phyloP scores from a whole-genome alignment of 768 basidiomycete genomes.

The Inosperma sp. region DNA sequence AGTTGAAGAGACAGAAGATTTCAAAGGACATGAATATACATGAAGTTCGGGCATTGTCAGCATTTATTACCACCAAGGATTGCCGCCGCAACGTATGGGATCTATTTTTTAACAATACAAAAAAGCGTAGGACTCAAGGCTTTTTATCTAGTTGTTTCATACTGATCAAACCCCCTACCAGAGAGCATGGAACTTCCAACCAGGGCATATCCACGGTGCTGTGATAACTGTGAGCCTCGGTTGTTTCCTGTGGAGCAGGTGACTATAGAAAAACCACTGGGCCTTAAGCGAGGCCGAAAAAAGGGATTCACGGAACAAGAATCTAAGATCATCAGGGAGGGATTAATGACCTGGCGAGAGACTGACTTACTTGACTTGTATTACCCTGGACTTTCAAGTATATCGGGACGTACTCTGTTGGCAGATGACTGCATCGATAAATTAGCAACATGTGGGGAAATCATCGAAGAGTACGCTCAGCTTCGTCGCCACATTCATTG shows the following conservation, averaged over 20 bases:
- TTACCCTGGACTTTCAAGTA: neutral
- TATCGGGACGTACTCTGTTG: too few relatives aligned
- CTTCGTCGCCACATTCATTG: too few relatives aligned
- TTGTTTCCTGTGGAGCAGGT: conserved; percentile 8
- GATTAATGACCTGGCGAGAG: conserved; percentile 10
- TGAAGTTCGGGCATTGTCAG: too few relatives aligned
- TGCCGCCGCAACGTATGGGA: conserved; percentile 11
- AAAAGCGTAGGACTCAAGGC: conserved; percentile 8
- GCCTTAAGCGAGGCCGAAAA: conserved; percentile 12
- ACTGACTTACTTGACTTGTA: neutral
- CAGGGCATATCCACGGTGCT: conserved; percentile 6
- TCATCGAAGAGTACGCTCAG: too few relatives aligned
- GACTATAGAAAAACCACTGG: neutral
- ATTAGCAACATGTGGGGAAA: too few relatives aligned
- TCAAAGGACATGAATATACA: too few relatives aligned
- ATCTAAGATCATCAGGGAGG: neutral
- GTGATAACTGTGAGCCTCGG: conserved; percentile 14
- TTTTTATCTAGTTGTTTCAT: neutral
- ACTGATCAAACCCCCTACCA: neutral
- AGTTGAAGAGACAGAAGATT: too few relatives aligned
- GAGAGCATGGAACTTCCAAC: conserved; percentile 5
- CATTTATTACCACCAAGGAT: neutral
- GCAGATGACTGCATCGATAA: too few relatives aligned
- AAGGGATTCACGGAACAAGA: conserved; percentile 1
- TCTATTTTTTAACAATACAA: neutral